Conservation (phyloP, 208 protist genomes). For the Strigomonas culicis region DNA sequence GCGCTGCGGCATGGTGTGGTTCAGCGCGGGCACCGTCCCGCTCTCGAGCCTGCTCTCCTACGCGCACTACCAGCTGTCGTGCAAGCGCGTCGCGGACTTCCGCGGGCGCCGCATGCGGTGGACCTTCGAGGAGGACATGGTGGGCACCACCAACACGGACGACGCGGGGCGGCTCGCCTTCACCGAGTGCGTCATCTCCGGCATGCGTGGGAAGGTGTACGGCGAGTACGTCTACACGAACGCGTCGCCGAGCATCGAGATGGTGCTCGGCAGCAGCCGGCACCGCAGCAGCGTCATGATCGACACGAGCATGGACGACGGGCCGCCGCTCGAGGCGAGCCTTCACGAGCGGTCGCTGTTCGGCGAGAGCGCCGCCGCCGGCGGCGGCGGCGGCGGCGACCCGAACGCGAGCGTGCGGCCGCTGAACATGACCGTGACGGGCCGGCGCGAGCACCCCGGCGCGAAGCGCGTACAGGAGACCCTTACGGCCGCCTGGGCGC, state of each 20-base stretch:
- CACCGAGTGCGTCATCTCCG: constrained; percentile 30
- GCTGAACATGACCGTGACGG: constrained; percentile 8
- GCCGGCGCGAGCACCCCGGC: constrained; percentile 31
- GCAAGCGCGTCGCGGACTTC: constrained; percentile 42
- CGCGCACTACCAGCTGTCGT: constrained; percentile 38
- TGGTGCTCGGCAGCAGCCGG: constrained; percentile 6
- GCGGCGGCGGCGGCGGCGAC: background rate
- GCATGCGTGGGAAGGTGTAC: constrained; percentile 43
- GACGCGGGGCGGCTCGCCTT: background rate
- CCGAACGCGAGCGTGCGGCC: background rate
- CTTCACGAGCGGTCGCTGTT: background rate
- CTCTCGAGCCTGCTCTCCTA: constrained; percentile 69
- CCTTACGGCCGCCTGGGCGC: constrained; percentile 73
- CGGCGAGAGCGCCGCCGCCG: background rate
- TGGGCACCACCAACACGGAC: constrained; percentile 24
- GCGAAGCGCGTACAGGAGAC: constrained; percentile 80
- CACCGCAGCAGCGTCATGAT: constrained; percentile 2
- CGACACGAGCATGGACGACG: background rate
- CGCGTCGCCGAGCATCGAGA: constrained; percentile 15
- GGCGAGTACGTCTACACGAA: constrained; percentile 38
- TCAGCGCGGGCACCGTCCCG: constrained; percentile 95
- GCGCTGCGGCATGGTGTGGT: constrained; percentile 99
- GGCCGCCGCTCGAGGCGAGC: background rate
- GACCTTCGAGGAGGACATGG: constrained; percentile 37
- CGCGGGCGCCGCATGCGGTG: constrained; percentile 49